Percentiles rank a stretch among this genome's conserved stretches.
Evolutionary conservation across 345 rosid genomes (phyloP).

Genomic region (Populus simonii): DNA sequence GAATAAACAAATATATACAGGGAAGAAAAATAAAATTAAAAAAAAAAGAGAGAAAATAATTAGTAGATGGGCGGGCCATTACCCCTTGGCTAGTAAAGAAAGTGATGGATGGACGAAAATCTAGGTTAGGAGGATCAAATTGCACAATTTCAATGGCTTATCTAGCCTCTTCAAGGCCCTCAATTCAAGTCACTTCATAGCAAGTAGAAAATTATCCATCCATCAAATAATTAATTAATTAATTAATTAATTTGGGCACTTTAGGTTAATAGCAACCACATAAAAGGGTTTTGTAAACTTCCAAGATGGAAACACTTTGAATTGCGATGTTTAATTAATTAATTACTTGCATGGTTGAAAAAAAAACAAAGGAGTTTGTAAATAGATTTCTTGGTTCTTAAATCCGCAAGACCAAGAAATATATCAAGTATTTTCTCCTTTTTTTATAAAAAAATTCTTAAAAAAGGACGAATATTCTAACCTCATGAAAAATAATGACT

Average conservation of each 20-base stretch:
- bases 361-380: background rate
- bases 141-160: background rate
- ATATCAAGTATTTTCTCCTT: too few species aligned
- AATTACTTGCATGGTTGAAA: background rate
- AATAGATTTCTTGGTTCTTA: background rate
- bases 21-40: too few species aligned
- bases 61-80: too few species aligned
- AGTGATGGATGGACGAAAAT: background rate
- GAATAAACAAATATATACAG: too few species aligned
- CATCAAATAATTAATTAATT: too few species aligned
- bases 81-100: too few species aligned
- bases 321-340: too few species aligned
- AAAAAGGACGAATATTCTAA: background rate
- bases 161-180: background rate
- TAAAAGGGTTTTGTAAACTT: background rate
- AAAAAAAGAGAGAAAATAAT: too few species aligned
- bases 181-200: background rate
- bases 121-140: background rate
- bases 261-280: background rate
- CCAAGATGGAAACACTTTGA: background rate
- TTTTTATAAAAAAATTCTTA: too few species aligned
- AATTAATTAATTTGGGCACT: too few species aligned
- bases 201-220: too few species aligned
- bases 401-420: background rate
- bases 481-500: background rate